Conservation (phyloP, 108 stramenopile species). For the Skeletonema potamos region DNA sequence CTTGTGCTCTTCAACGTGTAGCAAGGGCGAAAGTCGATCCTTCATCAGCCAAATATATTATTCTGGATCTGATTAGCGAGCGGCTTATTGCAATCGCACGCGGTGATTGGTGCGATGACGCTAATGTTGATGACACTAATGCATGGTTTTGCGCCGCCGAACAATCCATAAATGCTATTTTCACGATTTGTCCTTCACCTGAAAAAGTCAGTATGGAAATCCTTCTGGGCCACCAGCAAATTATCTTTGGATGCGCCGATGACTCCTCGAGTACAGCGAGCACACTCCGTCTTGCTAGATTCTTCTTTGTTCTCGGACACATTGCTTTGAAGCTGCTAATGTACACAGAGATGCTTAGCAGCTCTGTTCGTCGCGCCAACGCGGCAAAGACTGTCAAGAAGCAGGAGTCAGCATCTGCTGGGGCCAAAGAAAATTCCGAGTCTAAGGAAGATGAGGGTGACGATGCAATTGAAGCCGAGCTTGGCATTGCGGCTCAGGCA, state of each 20-base stretch:
- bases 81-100: conserved; percentile 72
- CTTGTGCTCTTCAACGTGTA: conserved; percentile 75
- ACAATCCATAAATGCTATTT: conserved; percentile 81
- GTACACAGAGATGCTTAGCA: conserved; percentile 86
- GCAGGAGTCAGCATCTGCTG: conserved; percentile 71
- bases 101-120: conserved; percentile 87
- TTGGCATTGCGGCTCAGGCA: conserved; percentile 78
- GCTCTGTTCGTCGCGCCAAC: conserved; percentile 76
- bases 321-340: conserved; percentile 92
- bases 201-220: conserved; percentile 76
- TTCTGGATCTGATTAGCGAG: conserved; percentile 78
- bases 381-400: conserved; percentile 72
- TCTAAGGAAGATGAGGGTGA: conserved; percentile 46
- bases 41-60: conserved; percentile 71
- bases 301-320: conserved; percentile 96
- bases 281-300: conserved; percentile 81
- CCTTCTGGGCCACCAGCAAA: conserved; percentile 67
- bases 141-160: conserved; percentile 92
- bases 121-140: conserved; percentile 60
- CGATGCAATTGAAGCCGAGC: conserved; percentile 82
- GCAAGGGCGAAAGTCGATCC: conserved; percentile 62
- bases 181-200: conserved; percentile 75
- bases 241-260: conserved; percentile 30
- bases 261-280: conserved; percentile 36
- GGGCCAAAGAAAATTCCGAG: conserved; percentile 43